These are phyloP conservation scores for Phoenix roebelenii DNA, from an alignment of 176 grass and related monocot genomes.

Conservation along the genomic window DNA sequence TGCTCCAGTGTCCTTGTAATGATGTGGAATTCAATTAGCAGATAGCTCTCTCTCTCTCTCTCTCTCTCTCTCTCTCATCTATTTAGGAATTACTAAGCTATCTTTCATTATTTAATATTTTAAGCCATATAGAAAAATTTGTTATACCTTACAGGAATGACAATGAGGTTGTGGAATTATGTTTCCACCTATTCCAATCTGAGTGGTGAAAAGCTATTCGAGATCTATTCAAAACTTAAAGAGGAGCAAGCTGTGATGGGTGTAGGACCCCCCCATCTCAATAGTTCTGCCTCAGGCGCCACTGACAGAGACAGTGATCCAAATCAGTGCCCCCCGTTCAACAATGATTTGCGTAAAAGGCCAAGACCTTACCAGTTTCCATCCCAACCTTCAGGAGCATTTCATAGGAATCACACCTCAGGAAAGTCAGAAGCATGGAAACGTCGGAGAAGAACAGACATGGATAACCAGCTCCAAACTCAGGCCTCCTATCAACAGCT, in stretches of 20 bases:
- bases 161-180: constrained; percentile 93
- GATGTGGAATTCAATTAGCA: too few relatives aligned
- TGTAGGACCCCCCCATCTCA: constrained; percentile 65
- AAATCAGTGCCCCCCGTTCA: constrained; percentile 53
- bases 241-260: constrained; percentile 74
- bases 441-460: constrained; percentile 60
- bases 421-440: constrained; percentile 90
- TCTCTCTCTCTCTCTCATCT: too few relatives aligned
- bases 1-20: too few relatives aligned
- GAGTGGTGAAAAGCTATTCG: constrained; percentile 67
- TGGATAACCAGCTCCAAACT: constrained; percentile 38
- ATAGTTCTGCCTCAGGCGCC: constrained; percentile 32
- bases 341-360: constrained; percentile 48
- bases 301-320: constrained; percentile 28
- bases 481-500: constrained; percentile 35
- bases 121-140: too few relatives aligned
- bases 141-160: constrained; percentile 57
- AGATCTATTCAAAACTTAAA: constrained; percentile 83
- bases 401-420: constrained; percentile 50
- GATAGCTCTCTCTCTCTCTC: too few relatives aligned
- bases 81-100: not conserved
- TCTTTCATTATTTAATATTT: not conserved
- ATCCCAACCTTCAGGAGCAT: constrained; percentile 32
- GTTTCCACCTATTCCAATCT: constrained; percentile 90
- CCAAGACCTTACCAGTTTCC: constrained; percentile 46